phyloP scores from a whole-genome alignment of 2,329 filamentous ascomycete species.

The Aureobasidium sp. region DNA sequence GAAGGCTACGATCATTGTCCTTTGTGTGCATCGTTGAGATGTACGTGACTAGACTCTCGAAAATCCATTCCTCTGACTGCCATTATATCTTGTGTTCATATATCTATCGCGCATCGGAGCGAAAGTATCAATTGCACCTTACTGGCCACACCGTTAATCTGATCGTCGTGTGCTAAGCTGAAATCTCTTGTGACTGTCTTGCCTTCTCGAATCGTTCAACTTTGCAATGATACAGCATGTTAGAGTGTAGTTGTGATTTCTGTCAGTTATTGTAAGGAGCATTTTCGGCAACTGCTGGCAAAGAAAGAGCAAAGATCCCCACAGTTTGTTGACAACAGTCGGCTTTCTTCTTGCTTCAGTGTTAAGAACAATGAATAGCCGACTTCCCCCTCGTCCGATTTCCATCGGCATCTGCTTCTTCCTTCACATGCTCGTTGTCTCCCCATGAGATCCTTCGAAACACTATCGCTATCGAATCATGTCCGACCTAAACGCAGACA shows the following conservation, averaged over 20 bases:
- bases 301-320: not conserved
- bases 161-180: too few relatives aligned
- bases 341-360: not conserved
- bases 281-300: too few relatives aligned
- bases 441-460: not conserved
- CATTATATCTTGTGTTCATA: too few relatives aligned
- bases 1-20: not conserved
- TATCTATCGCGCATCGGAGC: too few relatives aligned
- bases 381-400: not conserved
- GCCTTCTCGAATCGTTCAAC: not conserved
- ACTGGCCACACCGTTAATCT: too few relatives aligned
- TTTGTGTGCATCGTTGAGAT: not conserved
- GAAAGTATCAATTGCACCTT: too few relatives aligned
- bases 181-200: too few relatives aligned
- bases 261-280: not conserved
- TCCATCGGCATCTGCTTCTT: slow-evolving; percentile 2
- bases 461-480: not conserved
- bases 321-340: not conserved
- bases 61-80: too few relatives aligned
- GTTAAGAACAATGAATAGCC: not conserved
- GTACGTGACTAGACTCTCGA: too few relatives aligned
- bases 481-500: slow-evolving; percentile 2
- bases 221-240: not conserved
- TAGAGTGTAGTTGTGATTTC: too few relatives aligned
- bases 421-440: not conserved